A percentile compares a stretch with the other conserved stretches of the same genome.
phyloP scores from a whole-genome alignment of 257 asterid species.

The Catharanthus roseus region DNA sequence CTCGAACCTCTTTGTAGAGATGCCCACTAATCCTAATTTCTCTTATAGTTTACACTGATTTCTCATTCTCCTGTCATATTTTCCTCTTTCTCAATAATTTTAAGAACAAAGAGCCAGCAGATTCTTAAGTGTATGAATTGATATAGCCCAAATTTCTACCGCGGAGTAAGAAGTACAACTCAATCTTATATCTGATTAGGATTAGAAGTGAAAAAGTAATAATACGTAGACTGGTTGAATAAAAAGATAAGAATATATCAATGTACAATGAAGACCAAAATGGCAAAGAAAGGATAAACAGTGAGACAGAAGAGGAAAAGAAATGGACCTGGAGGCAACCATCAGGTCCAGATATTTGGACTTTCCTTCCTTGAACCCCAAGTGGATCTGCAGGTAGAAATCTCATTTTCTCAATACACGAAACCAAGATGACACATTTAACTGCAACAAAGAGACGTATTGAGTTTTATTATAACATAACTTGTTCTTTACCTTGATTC shows the following conservation, averaged over 20 bases:
- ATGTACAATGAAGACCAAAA: neutral
- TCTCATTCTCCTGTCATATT: too few relatives aligned
- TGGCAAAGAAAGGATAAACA: neutral
- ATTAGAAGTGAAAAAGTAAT: neutral
- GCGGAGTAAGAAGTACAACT: neutral
- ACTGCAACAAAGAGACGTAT: too few relatives aligned
- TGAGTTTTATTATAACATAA: neutral
- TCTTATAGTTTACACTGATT: neutral
- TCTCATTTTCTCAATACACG: neutral
- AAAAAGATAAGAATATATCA: neutral
- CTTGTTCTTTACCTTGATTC: slow-evolving; percentile 62
- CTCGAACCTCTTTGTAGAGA: neutral
- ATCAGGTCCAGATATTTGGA: slow-evolving; percentile 50
- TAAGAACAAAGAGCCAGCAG: neutral
- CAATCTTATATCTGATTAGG: neutral
- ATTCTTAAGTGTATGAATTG: too few relatives aligned
- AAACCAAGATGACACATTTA: neutral
- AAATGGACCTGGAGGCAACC: slow-evolving; percentile 52
- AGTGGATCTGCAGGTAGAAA: slow-evolving; percentile 55
- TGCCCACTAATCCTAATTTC: neutral
- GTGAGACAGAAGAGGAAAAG: slow-evolving; percentile 3
- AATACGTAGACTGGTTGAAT: neutral
- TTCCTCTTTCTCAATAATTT: neutral
- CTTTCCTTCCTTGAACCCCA: slow-evolving; percentile 95
- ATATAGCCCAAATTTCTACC: too few relatives aligned